A percentile compares a stretch with the other conserved stretches of the same genome.
Conservation (phyloP, 345 rosid genomes). For the Euclidium syriacum region DNA sequence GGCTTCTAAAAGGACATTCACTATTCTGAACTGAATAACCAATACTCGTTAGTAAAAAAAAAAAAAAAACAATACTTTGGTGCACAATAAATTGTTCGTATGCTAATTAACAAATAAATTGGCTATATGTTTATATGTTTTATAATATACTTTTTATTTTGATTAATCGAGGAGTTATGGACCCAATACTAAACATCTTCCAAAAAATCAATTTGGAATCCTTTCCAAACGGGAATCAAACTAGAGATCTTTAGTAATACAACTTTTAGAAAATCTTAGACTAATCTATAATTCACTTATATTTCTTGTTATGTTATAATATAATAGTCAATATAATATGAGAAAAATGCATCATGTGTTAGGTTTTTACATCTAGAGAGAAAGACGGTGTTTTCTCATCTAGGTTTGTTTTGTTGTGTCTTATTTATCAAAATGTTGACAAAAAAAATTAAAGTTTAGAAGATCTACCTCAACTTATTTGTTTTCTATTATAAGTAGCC, state of each 20-base stretch:
- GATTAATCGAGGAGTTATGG: too few species aligned
- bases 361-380: neutral
- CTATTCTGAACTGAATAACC: neutral
- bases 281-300: too few species aligned
- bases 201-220: too few species aligned
- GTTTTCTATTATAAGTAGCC: neutral
- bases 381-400: neutral
- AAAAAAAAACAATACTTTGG: neutral
- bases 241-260: too few species aligned
- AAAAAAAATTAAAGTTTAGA: neutral
- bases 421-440: neutral
- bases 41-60: neutral
- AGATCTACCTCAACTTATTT: neutral
- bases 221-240: too few species aligned
- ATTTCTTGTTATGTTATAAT: too few species aligned
- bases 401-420: neutral
- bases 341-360: neutral
- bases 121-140: neutral
- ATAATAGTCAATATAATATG: neutral
- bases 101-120: neutral
- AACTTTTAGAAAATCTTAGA: too few species aligned
- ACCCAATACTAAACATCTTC: too few species aligned
- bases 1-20: neutral
- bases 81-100: neutral
- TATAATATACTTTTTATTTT: too few species aligned